phyloP scores from a whole-genome alignment of 73 alveolate species.

The Stentor roeselii region DNA sequence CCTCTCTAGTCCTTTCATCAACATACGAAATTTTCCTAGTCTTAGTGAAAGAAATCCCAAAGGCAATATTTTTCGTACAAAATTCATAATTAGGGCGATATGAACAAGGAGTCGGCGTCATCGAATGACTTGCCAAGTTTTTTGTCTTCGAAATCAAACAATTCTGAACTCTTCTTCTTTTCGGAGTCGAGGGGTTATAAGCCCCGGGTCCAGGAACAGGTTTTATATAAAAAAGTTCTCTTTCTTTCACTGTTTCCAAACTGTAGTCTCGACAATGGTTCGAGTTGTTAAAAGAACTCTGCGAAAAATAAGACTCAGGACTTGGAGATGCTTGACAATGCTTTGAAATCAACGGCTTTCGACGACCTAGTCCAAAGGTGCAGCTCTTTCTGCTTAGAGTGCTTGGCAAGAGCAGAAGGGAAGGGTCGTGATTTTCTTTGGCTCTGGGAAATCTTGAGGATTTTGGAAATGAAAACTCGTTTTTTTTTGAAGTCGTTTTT shows the following conservation, averaged over 20 bases:
- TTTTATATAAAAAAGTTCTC: not conserved
- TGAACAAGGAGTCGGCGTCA: not conserved
- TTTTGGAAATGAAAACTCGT: not conserved
- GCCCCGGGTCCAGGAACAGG: not conserved
- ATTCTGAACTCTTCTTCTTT: not conserved
- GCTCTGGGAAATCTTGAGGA: not conserved
- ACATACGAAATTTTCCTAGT: not conserved
- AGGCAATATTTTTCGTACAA: not conserved
- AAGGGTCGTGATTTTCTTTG: not conserved
- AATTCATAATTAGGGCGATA: not conserved
- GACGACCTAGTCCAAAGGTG: not conserved
- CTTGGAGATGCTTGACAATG: constrained; percentile 1
- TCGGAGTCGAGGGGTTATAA: not conserved
- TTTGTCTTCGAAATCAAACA: not conserved
- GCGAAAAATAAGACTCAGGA: not conserved
- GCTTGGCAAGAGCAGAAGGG: not conserved
- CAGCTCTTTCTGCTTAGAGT: not conserved
- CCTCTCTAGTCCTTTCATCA: too few relatives aligned
- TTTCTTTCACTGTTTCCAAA: not conserved
- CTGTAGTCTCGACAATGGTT: not conserved
- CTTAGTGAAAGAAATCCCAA: not conserved
- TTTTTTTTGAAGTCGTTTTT: too few relatives aligned
- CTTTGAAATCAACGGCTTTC: not conserved
- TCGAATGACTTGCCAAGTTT: not conserved
- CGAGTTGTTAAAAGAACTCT: not conserved